These are phyloP conservation scores for Przewalskia tangutica DNA, from an alignment of 257 asterid species.

Conservation along the genomic window DNA sequence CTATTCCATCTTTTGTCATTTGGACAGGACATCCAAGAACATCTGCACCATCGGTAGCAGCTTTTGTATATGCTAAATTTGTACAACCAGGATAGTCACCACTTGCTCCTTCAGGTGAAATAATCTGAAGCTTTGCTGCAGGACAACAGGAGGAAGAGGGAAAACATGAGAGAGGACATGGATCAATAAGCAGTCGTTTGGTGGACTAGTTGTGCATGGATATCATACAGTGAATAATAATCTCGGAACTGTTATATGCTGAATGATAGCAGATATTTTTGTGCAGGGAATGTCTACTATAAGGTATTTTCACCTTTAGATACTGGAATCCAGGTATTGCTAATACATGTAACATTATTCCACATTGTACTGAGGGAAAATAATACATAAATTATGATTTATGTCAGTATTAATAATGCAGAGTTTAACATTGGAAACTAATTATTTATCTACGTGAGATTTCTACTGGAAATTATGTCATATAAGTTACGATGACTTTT, in stretches of 20 bases:
- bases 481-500: neutral
- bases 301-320: neutral
- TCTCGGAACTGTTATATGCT: neutral
- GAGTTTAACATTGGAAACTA: neutral
- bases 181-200: neutral
- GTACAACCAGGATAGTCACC: conserved; percentile 77
- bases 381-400: neutral
- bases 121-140: conserved; percentile 40
- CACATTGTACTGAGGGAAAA: neutral
- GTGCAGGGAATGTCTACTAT: neutral
- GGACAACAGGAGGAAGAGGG: neutral
- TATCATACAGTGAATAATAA: neutral
- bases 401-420: neutral
- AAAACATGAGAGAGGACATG: neutral
- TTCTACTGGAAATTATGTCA: neutral
- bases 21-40: conserved; percentile 68
- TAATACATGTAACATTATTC: neutral
- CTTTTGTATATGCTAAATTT: conserved; percentile 47
- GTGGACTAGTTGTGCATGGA: neutral
- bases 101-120: conserved; percentile 80
- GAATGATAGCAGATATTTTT: neutral
- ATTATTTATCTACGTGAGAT: neutral
- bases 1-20: conserved; percentile 50
- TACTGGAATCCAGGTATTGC: neutral
- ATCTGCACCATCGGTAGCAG: conserved; percentile 63